A percentile compares a stretch with the other conserved stretches of the same genome.
These are phyloP conservation scores for Penicillium thymicola DNA, from an alignment of 2,329 filamentous ascomycete species.

Conservation along the genomic window DNA sequence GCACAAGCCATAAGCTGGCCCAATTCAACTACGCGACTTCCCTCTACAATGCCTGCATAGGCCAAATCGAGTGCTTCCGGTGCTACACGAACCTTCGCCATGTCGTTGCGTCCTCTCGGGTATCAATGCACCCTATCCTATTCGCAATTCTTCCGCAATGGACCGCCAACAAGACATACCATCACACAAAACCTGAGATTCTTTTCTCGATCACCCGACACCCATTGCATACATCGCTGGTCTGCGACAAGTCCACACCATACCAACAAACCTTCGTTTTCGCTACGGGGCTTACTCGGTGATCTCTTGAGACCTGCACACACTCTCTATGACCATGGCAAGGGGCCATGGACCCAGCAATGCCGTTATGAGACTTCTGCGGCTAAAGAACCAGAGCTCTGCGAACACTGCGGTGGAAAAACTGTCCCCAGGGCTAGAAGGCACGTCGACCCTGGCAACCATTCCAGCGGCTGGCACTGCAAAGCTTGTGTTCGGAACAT, in stretches of 20 bases:
- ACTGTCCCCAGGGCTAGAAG: neutral
- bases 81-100: neutral
- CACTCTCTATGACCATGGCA: neutral
- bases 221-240: neutral
- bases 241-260: neutral
- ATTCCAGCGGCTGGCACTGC: conserved; percentile 7
- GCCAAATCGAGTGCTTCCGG: neutral
- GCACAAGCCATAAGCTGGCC: neutral
- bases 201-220: neutral
- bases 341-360: neutral
- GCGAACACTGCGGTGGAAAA: conserved; percentile 2
- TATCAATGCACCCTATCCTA: conserved; percentile 1
- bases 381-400: neutral
- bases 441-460: neutral
- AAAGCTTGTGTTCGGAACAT: neutral
- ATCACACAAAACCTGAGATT: neutral
- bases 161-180: neutral
- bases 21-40: neutral
- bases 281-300: neutral
- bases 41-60: conserved; percentile 2
- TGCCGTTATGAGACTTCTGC: neutral
- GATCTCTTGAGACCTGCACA: neutral
- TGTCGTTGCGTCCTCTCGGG: conserved; percentile 5
- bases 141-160: neutral
- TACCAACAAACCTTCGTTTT: neutral